phyloP scores from a whole-genome alignment of 1,284 basidiomycete genomes.

The Psilocybe mexicana region DNA sequence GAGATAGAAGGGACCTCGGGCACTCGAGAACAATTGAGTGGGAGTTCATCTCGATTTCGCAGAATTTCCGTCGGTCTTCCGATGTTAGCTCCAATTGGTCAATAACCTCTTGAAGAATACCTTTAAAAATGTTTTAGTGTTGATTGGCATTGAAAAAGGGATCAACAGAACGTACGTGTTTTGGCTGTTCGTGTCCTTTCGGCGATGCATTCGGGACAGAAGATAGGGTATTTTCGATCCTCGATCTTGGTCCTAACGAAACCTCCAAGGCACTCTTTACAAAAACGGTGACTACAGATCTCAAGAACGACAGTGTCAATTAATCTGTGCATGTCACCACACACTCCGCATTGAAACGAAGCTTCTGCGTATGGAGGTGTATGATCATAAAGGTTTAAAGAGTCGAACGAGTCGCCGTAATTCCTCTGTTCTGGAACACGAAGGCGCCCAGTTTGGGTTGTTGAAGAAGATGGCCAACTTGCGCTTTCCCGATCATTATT shows the following conservation, averaged over 20 bases:
- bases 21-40: constrained; percentile 57
- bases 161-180: constrained; percentile 34
- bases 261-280: constrained; percentile 50
- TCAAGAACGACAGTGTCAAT: constrained; percentile 46
- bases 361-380: neutral
- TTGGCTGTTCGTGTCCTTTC: constrained; percentile 31
- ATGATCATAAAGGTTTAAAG: constrained; percentile 5
- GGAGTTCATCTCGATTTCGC: constrained; percentile 53
- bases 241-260: constrained; percentile 50
- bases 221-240: constrained; percentile 62
- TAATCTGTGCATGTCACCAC: constrained; percentile 50
- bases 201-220: constrained; percentile 58
- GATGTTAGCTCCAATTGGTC: constrained; percentile 48
- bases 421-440: neutral
- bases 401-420: constrained; percentile 1
- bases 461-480: neutral
- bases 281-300: constrained; percentile 55
- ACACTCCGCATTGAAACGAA: constrained; percentile 56
- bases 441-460: neutral
- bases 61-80: constrained; percentile 45
- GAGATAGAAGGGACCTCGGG: constrained; percentile 35
- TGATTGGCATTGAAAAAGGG: neutral
- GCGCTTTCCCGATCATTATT: neutral
- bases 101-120: constrained; percentile 17
- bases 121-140: constrained; percentile 6